Conservation (phyloP, 78 protist species). For the Salpingoeca rosetta region DNA sequence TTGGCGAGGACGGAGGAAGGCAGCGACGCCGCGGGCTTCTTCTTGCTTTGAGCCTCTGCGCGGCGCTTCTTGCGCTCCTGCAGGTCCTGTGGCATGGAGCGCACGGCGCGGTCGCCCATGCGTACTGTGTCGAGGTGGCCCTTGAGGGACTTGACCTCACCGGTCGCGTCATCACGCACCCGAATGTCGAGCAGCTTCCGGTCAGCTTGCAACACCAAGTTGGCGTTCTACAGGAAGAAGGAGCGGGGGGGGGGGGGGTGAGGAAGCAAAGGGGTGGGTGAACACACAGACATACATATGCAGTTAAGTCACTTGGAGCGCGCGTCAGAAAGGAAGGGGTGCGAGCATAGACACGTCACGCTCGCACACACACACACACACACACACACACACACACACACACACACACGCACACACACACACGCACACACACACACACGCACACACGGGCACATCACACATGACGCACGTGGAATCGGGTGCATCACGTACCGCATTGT, state of each 20-base stretch:
- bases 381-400: background rate
- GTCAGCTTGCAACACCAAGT: constrained; percentile 31
- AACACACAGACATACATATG: background rate
- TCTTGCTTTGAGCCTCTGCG: background rate
- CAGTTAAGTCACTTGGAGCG: background rate
- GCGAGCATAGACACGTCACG: background rate
- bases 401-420: background rate
- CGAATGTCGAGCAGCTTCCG: background rate
- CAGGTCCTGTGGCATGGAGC: background rate
- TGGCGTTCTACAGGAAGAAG: constrained; percentile 13
- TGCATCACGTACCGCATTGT: background rate
- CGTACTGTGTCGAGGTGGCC: background rate
- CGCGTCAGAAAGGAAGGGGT: background rate
- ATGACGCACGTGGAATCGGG: background rate
- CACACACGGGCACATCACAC: background rate
- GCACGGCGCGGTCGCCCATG: background rate
- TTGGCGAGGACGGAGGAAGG: background rate
- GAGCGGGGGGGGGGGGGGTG: background rate
- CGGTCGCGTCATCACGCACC: constrained; percentile 25
- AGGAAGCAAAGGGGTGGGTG: background rate
- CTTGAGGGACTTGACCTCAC: constrained; percentile 27
- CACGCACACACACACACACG: background rate
- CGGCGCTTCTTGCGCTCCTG: background rate
- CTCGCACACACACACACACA: too few relatives aligned
- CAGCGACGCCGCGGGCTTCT: background rate